Evolutionary conservation across 495 filamentous ascomycete species (phyloP).

Genomic region (Oidiodendron maius): DNA sequence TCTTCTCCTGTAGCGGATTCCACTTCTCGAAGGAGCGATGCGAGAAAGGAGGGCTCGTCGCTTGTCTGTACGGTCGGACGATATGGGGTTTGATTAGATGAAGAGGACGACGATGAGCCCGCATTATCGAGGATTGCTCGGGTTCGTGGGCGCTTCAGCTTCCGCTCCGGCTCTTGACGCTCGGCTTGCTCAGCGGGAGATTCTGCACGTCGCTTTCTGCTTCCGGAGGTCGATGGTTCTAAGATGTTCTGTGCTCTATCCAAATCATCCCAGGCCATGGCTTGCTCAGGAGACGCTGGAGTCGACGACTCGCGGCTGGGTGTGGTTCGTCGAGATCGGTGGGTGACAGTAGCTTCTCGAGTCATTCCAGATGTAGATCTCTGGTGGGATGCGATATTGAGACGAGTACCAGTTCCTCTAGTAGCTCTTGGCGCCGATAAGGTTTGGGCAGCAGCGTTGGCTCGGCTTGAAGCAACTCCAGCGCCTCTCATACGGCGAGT

Average conservation of each 20-base stretch:
- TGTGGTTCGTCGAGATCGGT: conserved; percentile 34
- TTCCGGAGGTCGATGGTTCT: conserved; percentile 39
- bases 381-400: too few relatives aligned
- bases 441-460: conserved; percentile 31
- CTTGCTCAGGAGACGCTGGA: conserved; percentile 72
- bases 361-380: too few relatives aligned
- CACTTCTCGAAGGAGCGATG: conserved; percentile 80
- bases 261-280: conserved; percentile 81
- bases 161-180: conserved; percentile 60
- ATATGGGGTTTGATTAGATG: conserved; percentile 28
- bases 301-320: too few relatives aligned
- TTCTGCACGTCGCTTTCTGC: conserved; percentile 72
- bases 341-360: background rate
- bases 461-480: conserved; percentile 58
- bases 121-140: conserved; percentile 45
- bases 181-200: conserved; percentile 64
- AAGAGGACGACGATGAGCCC: conserved; percentile 38
- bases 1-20: conserved; percentile 58
- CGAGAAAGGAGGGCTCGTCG: conserved; percentile 63
- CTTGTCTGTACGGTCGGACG: conserved; percentile 28
- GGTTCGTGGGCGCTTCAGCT: conserved; percentile 79
- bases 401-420: too few relatives aligned
- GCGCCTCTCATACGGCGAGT: conserved; percentile 68
- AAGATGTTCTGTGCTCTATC: conserved; percentile 69
- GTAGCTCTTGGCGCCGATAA: conserved; percentile 23